These are phyloP conservation scores for Neurospora terricola DNA, from an alignment of 495 filamentous ascomycete species.

Conservation along the genomic window DNA sequence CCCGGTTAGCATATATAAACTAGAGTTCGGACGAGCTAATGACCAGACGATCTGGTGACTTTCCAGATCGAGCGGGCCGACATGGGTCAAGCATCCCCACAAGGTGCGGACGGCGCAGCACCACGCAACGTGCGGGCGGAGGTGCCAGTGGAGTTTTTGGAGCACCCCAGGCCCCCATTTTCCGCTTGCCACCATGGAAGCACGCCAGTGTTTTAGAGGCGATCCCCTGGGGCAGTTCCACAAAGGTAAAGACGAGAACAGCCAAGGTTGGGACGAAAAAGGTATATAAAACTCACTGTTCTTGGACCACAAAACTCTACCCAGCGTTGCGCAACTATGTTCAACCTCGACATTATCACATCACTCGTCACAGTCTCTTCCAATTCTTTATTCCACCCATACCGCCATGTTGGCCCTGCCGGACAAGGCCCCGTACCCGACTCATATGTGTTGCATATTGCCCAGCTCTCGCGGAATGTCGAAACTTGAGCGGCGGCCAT, in stretches of 20 bases:
- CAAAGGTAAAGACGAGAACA: neutral
- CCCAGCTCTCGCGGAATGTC: constrained; percentile 22
- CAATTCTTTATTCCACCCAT: constrained; percentile 12
- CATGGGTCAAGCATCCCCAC: neutral
- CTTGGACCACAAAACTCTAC: constrained; percentile 10
- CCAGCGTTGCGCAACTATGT: constrained; percentile 26
- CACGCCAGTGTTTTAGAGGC: neutral
- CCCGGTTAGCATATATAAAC: constrained; percentile 1
- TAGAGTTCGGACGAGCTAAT: neutral
- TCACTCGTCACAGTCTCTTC: neutral
- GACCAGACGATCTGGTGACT: neutral
- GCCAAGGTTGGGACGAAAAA: neutral
- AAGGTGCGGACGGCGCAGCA: neutral
- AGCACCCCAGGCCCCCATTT: neutral
- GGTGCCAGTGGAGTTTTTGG: neutral
- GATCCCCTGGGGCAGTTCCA: neutral
- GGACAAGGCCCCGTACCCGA: constrained; percentile 7
- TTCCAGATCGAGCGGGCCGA: neutral
- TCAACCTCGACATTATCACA: constrained; percentile 12
- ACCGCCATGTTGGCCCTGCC: constrained; percentile 7
- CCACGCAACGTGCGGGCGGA: neutral
- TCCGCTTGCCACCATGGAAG: neutral
- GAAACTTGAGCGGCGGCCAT: constrained; percentile 35
- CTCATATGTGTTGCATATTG: constrained; percentile 17
- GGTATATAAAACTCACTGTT: constrained; percentile 15